phyloP scores from a whole-genome alignment of 805 yeast species.

The Blastobotrys parvus region DNA sequence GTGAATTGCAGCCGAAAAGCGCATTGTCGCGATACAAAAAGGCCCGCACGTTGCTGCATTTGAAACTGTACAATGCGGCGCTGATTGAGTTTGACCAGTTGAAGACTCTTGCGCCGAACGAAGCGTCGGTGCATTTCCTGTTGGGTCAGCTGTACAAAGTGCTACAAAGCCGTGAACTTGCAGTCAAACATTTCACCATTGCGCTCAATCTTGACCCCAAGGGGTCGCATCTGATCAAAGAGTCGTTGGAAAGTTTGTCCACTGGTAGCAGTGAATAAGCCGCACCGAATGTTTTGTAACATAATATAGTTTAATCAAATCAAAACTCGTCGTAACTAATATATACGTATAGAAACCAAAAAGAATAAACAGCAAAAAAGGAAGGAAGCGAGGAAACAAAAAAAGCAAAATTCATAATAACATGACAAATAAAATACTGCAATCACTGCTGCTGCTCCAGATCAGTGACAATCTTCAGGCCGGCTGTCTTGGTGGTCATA shows the following conservation, averaged over 20 bases:
- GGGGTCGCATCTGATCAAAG: slow-evolving; percentile 76
- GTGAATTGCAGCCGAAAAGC: slow-evolving; percentile 73
- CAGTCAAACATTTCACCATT: slow-evolving; percentile 76
- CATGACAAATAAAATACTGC: background rate
- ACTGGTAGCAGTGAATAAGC: background rate
- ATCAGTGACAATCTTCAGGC: slow-evolving; percentile 17
- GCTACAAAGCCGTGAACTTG: slow-evolving; percentile 63
- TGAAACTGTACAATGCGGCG: slow-evolving; percentile 67
- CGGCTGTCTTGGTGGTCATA: slow-evolving; percentile 19
- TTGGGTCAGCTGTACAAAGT: slow-evolving; percentile 80
- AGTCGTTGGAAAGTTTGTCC: slow-evolving; percentile 56
- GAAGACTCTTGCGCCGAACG: slow-evolving; percentile 79
- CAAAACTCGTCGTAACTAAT: too few relatives aligned
- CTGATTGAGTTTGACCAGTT: slow-evolving; percentile 65
- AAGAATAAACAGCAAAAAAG: background rate
- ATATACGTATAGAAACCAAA: too few relatives aligned
- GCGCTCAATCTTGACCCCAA: slow-evolving; percentile 91
- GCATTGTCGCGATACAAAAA: slow-evolving; percentile 83
- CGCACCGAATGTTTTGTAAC: background rate
- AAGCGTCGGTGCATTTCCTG: slow-evolving; percentile 84
- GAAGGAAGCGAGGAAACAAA: background rate
- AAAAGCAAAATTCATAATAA: background rate
- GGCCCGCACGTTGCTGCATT: slow-evolving; percentile 68
- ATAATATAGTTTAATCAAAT: background rate
- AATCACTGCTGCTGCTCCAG: slow-evolving; percentile 9